phyloP scores from a whole-genome alignment of 345 rosid genomes.

The Acer campestre region DNA sequence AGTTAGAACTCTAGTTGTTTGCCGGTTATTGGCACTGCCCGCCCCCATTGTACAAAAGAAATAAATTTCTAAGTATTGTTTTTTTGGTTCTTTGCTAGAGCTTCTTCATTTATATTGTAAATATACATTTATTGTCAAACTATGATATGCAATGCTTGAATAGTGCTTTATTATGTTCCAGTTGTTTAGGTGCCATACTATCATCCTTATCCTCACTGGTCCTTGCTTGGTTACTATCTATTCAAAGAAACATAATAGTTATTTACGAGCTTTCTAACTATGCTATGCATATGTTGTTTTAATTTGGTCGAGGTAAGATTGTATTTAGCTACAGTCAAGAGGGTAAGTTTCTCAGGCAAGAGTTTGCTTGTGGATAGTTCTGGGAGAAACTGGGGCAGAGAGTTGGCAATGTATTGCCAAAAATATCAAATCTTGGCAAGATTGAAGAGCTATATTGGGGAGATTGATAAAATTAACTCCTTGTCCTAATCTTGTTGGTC shows the following conservation, averaged over 20 bases:
- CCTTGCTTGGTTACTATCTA: no score
- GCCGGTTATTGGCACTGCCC: background rate
- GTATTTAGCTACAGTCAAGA: background rate
- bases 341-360: background rate
- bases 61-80: background rate
- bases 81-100: background rate
- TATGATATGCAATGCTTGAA: no score
- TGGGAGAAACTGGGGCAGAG: background rate
- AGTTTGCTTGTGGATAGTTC: background rate
- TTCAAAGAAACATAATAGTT: background rate
- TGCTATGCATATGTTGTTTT: background rate
- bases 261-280: background rate
- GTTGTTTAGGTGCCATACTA: no score
- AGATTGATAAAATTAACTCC: background rate
- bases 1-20: background rate
- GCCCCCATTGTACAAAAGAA: background rate
- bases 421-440: background rate
- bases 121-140: background rate
- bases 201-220: no score
- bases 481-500: background rate
- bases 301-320: background rate
- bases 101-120: background rate
- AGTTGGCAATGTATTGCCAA: background rate
- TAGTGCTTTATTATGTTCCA: no score
- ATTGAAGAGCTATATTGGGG: background rate